These are phyloP conservation scores for Colletotrichum sp. DNA, from an alignment of 2,329 filamentous ascomycete species.

Conservation along the genomic window DNA sequence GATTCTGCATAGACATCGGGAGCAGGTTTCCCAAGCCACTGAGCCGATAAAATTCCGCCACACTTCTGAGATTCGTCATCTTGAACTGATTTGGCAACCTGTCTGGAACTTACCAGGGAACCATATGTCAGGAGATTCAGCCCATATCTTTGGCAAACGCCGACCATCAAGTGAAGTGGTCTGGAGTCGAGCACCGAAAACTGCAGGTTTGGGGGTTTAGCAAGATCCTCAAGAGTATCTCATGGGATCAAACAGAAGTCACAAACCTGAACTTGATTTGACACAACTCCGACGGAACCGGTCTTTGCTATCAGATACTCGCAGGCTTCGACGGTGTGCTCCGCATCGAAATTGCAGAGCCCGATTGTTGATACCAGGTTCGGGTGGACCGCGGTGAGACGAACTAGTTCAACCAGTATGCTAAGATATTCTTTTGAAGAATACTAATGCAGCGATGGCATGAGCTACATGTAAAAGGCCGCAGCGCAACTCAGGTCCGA, in stretches of 20 bases:
- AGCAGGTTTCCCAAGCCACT: not conserved
- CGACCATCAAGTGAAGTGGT: not conserved
- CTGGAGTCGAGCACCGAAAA: constrained; percentile 2
- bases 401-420: not conserved
- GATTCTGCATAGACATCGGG: not conserved
- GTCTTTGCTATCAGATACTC: constrained; percentile 10
- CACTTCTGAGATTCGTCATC: not conserved
- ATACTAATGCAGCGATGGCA: not conserved
- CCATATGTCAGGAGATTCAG: not conserved
- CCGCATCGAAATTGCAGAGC: constrained; percentile 3
- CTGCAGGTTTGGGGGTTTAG: not conserved
- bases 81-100: not conserved
- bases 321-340: not conserved
- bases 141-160: not conserved
- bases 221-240: not conserved
- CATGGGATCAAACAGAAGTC: not conserved
- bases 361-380: constrained; percentile 2
- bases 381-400: not conserved
- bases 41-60: not conserved
- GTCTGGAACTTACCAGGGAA: not conserved
- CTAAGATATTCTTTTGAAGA: not conserved
- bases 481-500: not conserved
- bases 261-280: not conserved
- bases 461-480: not conserved
- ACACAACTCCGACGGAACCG: not conserved